Conservation (phyloP, 169 alveolate species). For the Plasmodium vivax region DNA sequence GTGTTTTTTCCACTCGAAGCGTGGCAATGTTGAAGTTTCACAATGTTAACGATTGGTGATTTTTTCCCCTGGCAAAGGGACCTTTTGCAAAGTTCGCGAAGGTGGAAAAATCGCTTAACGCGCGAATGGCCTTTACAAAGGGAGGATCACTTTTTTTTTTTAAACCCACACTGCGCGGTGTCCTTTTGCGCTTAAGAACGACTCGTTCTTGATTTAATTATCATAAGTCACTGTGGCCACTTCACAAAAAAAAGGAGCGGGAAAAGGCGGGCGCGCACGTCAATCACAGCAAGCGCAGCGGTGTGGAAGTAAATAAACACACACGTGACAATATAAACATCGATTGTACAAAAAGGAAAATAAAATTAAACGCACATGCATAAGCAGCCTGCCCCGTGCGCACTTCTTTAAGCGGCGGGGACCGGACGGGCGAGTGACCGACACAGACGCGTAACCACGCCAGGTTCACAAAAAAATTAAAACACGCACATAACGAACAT, state of each 20-base stretch:
- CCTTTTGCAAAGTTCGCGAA: not conserved
- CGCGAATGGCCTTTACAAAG: not conserved
- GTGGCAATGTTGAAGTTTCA: not conserved
- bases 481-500: not conserved
- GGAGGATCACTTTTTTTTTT: not conserved
- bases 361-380: not conserved
- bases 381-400: not conserved
- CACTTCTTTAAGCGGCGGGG: not conserved
- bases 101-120: not conserved
- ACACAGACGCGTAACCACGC: not conserved
- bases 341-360: not conserved
- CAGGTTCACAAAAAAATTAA: slow-evolving; percentile 17
- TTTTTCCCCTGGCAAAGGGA: not conserved
- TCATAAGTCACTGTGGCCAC: not conserved
- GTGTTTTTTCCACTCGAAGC: too few species aligned
- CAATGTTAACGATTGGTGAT: not conserved
- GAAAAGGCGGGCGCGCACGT: not conserved
- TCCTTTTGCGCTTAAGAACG: not conserved
- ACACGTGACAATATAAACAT: not conserved
- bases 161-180: not conserved
- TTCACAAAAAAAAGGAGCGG: not conserved
- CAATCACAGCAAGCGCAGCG: not conserved
- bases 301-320: not conserved
- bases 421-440: not conserved
- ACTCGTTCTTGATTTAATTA: not conserved